A percentile compares a stretch with the other conserved stretches of the same genome.
These are phyloP conservation scores for Flaveria trinervia DNA, from an alignment of 129 eudicot species.

Conservation along the genomic window DNA sequence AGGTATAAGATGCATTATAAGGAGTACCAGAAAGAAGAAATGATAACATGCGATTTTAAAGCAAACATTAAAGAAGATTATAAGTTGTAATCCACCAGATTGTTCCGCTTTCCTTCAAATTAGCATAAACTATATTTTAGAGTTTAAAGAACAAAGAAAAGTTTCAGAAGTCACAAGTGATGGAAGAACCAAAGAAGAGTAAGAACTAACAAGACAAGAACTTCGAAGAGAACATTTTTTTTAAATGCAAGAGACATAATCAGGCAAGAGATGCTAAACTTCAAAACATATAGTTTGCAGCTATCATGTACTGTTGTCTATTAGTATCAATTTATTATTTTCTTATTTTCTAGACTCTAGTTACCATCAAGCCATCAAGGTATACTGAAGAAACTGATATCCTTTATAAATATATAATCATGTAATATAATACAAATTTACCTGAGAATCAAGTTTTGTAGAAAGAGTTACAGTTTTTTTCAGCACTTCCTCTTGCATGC, in stretches of 20 bases:
- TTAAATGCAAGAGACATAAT: not conserved
- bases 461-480: constrained; percentile 78
- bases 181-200: not conserved
- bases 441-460: constrained; percentile 84
- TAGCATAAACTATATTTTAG: not conserved
- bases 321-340: constrained; percentile 1
- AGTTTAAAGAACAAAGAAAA: no score
- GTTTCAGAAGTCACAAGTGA: no score
- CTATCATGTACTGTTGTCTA: constrained; percentile 12
- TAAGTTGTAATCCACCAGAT: constrained; percentile 2
- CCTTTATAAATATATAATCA: constrained; percentile 10
- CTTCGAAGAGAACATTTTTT: not conserved
- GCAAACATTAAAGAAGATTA: not conserved
- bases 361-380: constrained; percentile 20
- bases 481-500: constrained; percentile 98
- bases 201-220: not conserved
- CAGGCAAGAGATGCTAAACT: constrained; percentile 18
- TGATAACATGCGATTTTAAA: not conserved
- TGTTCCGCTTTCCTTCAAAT: constrained; percentile 7
- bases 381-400: constrained; percentile 15
- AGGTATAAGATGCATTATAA: not conserved
- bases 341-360: constrained; percentile 5
- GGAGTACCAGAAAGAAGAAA: not conserved
- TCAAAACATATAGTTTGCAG: constrained; percentile 6
- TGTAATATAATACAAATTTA: constrained; percentile 29